Conservation (phyloP, 208 protist genomes). For the Tetramitus jugosus region DNA sequence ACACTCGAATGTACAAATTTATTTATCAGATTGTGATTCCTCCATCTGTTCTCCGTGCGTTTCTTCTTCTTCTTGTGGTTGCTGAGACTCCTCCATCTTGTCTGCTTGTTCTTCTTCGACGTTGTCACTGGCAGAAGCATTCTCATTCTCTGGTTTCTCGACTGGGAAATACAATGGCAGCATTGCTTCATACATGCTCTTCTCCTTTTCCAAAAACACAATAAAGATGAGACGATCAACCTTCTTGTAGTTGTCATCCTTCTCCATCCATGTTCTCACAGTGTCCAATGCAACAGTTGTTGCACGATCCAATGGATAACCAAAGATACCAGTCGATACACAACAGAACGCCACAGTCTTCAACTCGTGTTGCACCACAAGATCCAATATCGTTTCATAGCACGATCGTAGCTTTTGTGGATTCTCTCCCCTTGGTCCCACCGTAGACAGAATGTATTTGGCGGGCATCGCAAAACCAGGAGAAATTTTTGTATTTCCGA, state of each 20-base stretch:
- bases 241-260: conserved; percentile 20
- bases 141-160: neutral
- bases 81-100: too few relatives aligned
- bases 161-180: neutral
- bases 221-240: conserved; percentile 51
- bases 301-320: conserved; percentile 57
- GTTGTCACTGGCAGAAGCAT: neutral
- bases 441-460: conserved; percentile 15
- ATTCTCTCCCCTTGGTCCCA: conserved; percentile 11
- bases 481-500: conserved; percentile 10
- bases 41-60: too few relatives aligned
- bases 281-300: conserved; percentile 54
- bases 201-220: neutral
- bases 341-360: conserved; percentile 58
- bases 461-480: conserved; percentile 1
- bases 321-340: conserved; percentile 70
- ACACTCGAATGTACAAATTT: too few relatives aligned
- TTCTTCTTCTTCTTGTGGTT: too few relatives aligned
- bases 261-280: conserved; percentile 39
- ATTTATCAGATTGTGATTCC: too few relatives aligned
- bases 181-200: neutral
- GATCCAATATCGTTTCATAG: conserved; percentile 53
- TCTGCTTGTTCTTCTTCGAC: neutral
- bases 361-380: conserved; percentile 44
- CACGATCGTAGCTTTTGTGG: conserved; percentile 45